Base-by-base conservation (phyloP, 2,329 filamentous ascomycete genomes). In the Colletotrichum higginsianum region DNA sequence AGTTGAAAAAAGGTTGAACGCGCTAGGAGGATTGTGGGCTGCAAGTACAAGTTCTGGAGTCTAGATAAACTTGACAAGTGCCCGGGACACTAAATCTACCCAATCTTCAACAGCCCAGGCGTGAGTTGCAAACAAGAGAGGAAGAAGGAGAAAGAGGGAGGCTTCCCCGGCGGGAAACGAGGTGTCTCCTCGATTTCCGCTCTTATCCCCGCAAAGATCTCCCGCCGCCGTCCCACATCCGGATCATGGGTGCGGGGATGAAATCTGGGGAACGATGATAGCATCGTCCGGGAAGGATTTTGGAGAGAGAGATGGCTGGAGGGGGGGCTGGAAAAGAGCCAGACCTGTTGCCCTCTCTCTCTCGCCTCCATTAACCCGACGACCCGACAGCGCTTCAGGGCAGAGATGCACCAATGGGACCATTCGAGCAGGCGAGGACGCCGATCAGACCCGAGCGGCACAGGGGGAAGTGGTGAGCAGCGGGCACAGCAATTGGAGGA, bases 211-310 rank as follows among this genome's bases (percentile, higher is more conserved):
- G 68, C 68, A 68, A 52, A 21, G 0, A 47, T 47, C 49, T 12
- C 68, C 26, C 26, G 26, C 52, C 46, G 12, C 52, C 50, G 53
- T 68, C 53, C 68, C 52, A 60, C 68, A 53, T 26, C 60, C 38
- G 13, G 60, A 49, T 35, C 52, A 60, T 55, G 38, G 26, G 68
- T 67, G 68, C 65, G 68, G 68, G 68, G 68, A n/a, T 42, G 65
- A 49, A 71, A 64, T 68, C 68, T 44, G 68, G 68, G 65, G 68
- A 71, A 71, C 12, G 26, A 26, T 26, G 26, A 26, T 26, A 44
- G 58, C 52, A 46, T 58, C 42, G 49, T 30, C 13, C n/a, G 21
- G 11, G 13, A 40, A 13, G 30, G 23, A 44, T 23, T 66, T 26
- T 26, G 26, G 26, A 4, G 26, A 26, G 23, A 18, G 21, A 44